Conservation (phyloP, 2,329 filamentous ascomycete genomes). For the Fusarium sp. region DNA sequence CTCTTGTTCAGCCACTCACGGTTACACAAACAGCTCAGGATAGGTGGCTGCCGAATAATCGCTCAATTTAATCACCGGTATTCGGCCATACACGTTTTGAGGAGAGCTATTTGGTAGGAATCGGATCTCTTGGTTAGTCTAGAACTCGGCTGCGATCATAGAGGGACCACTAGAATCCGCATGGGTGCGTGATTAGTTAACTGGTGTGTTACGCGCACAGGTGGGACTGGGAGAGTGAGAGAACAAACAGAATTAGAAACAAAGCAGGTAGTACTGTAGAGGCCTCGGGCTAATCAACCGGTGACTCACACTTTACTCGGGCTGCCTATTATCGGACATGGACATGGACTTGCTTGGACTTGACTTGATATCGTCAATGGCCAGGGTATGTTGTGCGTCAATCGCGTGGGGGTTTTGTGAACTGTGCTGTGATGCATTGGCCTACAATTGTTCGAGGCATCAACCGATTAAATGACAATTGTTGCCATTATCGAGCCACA, state of each 20-base stretch:
- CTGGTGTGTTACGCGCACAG: constrained; percentile 26
- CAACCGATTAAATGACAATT: constrained; percentile 7
- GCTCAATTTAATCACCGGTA: constrained; percentile 27
- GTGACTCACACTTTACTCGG: constrained; percentile 32
- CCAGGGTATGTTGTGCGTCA: constrained; percentile 11
- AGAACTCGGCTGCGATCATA: constrained; percentile 38
- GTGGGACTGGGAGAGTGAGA: constrained; percentile 22
- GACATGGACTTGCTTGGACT: not conserved
- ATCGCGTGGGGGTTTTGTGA: constrained; percentile 30
- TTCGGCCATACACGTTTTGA: constrained; percentile 27
- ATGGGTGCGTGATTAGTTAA: constrained; percentile 33
- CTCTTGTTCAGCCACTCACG: constrained; percentile 15
- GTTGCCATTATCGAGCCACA: constrained; percentile 12
- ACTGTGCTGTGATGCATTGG: constrained; percentile 7
- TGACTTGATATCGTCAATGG: not conserved
- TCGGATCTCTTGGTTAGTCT: constrained; percentile 13
- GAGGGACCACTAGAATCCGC: constrained; percentile 36
- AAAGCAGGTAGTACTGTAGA: not conserved
- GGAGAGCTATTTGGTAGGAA: constrained; percentile 24
- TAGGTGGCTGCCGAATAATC: constrained; percentile 29
- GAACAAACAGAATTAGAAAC: constrained; percentile 24
- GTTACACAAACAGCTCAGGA: constrained; percentile 11
- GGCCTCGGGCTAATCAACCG: constrained; percentile 15
- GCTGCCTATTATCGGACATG: constrained; percentile 22
- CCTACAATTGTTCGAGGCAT: constrained; percentile 1